Percentiles rank a stretch among this genome's conserved stretches.
Conservation (phyloP, 352 stramenopile genomes). For the Pythium sukuiense region DNA sequence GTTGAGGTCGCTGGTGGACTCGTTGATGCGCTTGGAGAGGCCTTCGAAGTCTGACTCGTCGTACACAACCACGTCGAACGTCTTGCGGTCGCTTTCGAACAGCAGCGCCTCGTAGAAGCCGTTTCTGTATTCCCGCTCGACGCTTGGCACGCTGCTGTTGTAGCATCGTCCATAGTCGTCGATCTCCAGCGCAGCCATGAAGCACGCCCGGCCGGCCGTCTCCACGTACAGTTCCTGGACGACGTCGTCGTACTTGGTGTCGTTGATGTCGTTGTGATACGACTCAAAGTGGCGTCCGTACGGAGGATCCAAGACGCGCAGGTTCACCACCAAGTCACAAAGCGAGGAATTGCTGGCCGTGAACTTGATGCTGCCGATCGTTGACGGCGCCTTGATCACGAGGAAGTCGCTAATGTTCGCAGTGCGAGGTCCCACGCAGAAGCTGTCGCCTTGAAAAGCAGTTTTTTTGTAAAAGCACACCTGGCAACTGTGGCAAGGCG, state of each 20-base stretch:
- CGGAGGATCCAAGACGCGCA: slow-evolving; percentile 37
- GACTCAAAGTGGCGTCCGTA: slow-evolving; percentile 39
- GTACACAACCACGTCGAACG: slow-evolving; percentile 47
- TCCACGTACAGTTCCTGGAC: slow-evolving; percentile 52
- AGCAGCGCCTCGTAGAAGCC: slow-evolving; percentile 41
- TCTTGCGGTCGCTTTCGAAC: slow-evolving; percentile 36
- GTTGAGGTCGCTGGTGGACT: slow-evolving; percentile 32
- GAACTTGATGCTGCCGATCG: slow-evolving; percentile 53
- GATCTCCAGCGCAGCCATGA: slow-evolving; percentile 24
- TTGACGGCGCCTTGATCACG: slow-evolving; percentile 34
- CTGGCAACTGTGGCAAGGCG: slow-evolving; percentile 23
- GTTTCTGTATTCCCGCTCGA: slow-evolving; percentile 35
- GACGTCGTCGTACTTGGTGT: slow-evolving; percentile 31
- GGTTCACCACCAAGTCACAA: slow-evolving; percentile 41
- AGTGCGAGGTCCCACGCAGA: slow-evolving; percentile 39
- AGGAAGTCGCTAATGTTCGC: slow-evolving; percentile 31
- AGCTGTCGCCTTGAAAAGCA: slow-evolving; percentile 32
- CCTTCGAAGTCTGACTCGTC: slow-evolving; percentile 39
- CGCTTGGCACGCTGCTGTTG: slow-evolving; percentile 19
- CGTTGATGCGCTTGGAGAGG: slow-evolving; percentile 31
- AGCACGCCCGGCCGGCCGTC: slow-evolving; percentile 41
- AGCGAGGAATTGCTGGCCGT: slow-evolving; percentile 10
- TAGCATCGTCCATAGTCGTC: slow-evolving; percentile 42
- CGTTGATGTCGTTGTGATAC: slow-evolving; percentile 27
- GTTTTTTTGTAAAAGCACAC: slow-evolving; percentile 49